Percentiles rank a stretch among this genome's conserved stretches.
Evolutionary conservation across 306 rosid genomes (phyloP).

Genomic region (Trichosanthes cucumerina): DNA sequence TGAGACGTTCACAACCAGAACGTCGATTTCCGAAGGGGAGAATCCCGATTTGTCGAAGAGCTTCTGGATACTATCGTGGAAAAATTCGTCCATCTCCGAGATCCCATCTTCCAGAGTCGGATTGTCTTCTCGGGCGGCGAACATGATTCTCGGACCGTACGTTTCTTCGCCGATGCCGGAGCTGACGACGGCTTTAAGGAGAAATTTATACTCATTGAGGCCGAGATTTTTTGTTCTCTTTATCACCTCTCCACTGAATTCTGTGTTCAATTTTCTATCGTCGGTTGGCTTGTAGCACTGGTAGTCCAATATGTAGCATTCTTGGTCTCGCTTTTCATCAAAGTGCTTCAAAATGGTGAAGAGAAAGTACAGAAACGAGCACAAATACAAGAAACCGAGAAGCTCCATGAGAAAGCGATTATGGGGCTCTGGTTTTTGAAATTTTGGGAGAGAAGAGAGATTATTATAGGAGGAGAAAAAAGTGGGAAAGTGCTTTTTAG

Average conservation of each 20-base stretch:
- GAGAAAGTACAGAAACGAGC: conserved; percentile 26
- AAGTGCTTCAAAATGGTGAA: conserved; percentile 46
- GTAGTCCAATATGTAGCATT: conserved; percentile 69
- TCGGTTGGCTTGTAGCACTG: conserved; percentile 64
- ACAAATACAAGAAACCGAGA: conserved; percentile 25
- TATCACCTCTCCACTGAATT: conserved; percentile 43
- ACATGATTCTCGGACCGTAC: conserved; percentile 62
- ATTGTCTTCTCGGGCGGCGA: conserved; percentile 40
- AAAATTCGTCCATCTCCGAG: conserved; percentile 77
- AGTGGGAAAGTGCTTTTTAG: neutral
- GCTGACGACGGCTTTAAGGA: conserved; percentile 77
- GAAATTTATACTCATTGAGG: conserved; percentile 59
- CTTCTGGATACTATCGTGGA: conserved; percentile 41
- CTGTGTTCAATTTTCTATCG: conserved; percentile 57
- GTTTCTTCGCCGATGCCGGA: conserved; percentile 92
- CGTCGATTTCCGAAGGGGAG: conserved; percentile 55
- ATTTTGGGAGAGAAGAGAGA: neutral
- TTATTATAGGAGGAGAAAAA: neutral
- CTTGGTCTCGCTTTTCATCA: conserved; percentile 31
- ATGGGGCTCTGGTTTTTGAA: neutral
- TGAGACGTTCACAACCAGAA: conserved; percentile 76
- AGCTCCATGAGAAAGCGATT: conserved; percentile 33
- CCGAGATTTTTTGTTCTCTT: conserved; percentile 44
- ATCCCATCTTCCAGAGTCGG: conserved; percentile 44
- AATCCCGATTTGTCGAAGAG: conserved; percentile 39